Base-by-base conservation (phyloP, 352 stramenopile genomes). In the Globisporangium paroecandrum region DNA sequence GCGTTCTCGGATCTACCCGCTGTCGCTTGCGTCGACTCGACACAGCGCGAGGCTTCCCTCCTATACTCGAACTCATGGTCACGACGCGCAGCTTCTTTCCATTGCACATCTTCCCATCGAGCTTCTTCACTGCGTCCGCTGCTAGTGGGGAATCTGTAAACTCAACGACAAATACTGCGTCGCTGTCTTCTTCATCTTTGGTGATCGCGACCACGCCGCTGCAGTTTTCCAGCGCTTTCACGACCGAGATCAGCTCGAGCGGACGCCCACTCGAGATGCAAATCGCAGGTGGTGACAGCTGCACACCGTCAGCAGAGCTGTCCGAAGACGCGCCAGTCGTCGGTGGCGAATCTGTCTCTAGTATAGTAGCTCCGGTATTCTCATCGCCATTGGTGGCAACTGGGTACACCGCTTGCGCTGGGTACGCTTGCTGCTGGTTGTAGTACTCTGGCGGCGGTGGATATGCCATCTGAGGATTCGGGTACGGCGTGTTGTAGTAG, bases 1-100 rank as follows among this genome's bases (percentile, higher is more conserved):
- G 53, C 51, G 56, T 38, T 36, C 60, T 75, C 25, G 66, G 72
- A 58, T 91, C 85, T 29, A 93, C 65, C 41, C 85, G 82, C 66
- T 93, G 85, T 32, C 85, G 74, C 69, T 93, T 93, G 29, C 85
- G 81, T 59, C 80, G 79, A 34, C 85, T 81, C 24, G 83, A 77
- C 0, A 65, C 76, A 9, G 72, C 62, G 2, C 78, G 59, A 25
- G 65, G 54, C 4, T 68, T 67, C 9, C 61, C 62, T 6, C 53
- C n/a, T n/a, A 58, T 13, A 10, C 78, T 12, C 1, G 68, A 18
- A 38, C 25, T 54, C 63, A 68, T 36, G 0, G 58, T 10, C 7
- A 27, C 67, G 18, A 82, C 81, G 34, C 74, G 78, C 49, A 93
- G 72, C 58, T 82, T 91, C 27, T 79, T 78, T 0, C 77, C 80